Evolutionary conservation across 2,329 filamentous ascomycete genomes (phyloP).

Genomic region (Alternaria ethzedia): DNA sequence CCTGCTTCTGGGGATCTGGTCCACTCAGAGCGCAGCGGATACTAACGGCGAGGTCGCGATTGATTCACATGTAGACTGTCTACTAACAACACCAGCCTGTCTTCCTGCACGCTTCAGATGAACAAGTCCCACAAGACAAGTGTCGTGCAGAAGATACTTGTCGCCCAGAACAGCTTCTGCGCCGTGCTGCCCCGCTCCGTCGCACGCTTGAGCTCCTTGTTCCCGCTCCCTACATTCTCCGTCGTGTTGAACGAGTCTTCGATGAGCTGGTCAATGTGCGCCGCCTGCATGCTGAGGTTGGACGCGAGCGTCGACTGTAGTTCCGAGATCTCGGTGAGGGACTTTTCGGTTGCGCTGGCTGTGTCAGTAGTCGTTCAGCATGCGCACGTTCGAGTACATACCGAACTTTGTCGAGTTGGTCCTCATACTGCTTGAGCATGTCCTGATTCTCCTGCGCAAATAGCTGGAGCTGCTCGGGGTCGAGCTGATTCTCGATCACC

Average conservation of each 20-base stretch:
- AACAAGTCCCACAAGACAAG: conserved; percentile 59
- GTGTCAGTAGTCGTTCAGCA: conserved; percentile 20
- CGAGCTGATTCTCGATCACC: conserved; percentile 66
- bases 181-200: conserved; percentile 61
- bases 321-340: conserved; percentile 89
- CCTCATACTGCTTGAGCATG: conserved; percentile 92
- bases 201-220: conserved; percentile 88
- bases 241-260: conserved; percentile 80
- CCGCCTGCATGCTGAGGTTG: conserved; percentile 84
- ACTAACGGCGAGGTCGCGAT: conserved; percentile 7
- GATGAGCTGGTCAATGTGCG: conserved; percentile 87
- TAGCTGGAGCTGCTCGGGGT: conserved; percentile 85
- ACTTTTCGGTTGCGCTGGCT: conserved; percentile 81
- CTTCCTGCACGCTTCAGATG: conserved; percentile 40
- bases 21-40: conserved; percentile 15
- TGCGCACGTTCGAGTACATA: conserved; percentile 55
- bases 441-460: conserved; percentile 93
- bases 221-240: conserved; percentile 87
- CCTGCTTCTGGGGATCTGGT: conserved; percentile 25
- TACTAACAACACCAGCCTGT: conserved; percentile 1
- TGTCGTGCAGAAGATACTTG: conserved; percentile 53
- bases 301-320: conserved; percentile 86
- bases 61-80: conserved; percentile 17
- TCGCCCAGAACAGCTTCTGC: conserved; percentile 56
- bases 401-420: conserved; percentile 92